phyloP scores from a whole-genome alignment of 2,329 filamentous ascomycete species.

The Trichophyton simii region DNA sequence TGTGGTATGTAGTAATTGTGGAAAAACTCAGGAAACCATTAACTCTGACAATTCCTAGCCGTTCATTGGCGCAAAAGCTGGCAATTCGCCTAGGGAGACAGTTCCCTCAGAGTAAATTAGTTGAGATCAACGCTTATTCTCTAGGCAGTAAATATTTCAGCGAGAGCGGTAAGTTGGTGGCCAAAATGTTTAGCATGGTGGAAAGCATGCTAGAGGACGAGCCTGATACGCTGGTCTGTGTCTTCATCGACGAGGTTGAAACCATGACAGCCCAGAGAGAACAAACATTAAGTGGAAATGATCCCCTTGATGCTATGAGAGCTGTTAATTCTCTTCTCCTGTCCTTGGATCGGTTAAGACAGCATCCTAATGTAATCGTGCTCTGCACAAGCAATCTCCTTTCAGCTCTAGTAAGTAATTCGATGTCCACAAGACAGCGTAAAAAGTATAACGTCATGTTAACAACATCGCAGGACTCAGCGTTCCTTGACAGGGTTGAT shows the following conservation, averaged over 20 bases:
- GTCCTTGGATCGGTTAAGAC: conserved; percentile 34
- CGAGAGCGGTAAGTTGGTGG: conserved; percentile 36
- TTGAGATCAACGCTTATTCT: conserved; percentile 37
- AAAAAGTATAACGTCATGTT: not conserved
- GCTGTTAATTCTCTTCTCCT: conserved; percentile 41
- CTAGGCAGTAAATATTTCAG: conserved; percentile 39
- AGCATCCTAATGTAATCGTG: conserved; percentile 35
- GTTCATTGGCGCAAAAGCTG: conserved; percentile 39
- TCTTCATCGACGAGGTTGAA: conserved; percentile 42
- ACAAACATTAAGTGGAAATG: conserved; percentile 27
- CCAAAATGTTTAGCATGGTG: conserved; percentile 33
- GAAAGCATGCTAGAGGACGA: conserved; percentile 26
- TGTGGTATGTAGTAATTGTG: conserved; percentile 71
- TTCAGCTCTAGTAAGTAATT: conserved; percentile 25
- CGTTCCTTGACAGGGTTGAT: conserved; percentile 40
- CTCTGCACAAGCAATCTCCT: conserved; percentile 41
- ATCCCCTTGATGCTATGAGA: conserved; percentile 36
- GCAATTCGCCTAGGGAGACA: conserved; percentile 35
- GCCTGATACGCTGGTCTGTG: conserved; percentile 30
- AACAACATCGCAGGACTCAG: conserved; percentile 24
- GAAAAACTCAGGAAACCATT: conserved; percentile 26
- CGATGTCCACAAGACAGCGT: not conserved
- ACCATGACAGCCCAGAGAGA: conserved; percentile 36
- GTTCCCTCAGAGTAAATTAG: conserved; percentile 30
- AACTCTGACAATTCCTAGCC: conserved; percentile 15